Percentiles rank a stretch among this genome's conserved stretches.
These are phyloP conservation scores for Pecoramyces ruminantium DNA, from an alignment of 192 early-diverging fungal genomes.

Conservation along the genomic window DNA sequence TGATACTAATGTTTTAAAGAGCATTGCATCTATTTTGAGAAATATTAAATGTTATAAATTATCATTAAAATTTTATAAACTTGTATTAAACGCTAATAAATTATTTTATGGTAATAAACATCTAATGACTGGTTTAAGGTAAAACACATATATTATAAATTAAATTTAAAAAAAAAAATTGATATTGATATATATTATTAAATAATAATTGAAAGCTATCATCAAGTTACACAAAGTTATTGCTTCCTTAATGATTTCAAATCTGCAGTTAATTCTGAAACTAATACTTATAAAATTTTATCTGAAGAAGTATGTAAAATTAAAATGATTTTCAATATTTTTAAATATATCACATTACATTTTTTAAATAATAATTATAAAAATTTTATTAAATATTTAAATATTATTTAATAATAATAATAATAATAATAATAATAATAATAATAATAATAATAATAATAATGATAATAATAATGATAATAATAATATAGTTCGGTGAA, in stretches of 20 bases:
- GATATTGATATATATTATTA: too few relatives aligned
- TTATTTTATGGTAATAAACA: neutral
- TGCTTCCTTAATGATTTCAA: neutral
- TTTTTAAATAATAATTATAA: too few relatives aligned
- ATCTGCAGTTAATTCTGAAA: neutral
- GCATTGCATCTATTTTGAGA: neutral
- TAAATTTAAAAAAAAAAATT: too few relatives aligned
- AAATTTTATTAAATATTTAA: too few relatives aligned
- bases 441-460: too few relatives aligned
- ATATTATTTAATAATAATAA: too few relatives aligned
- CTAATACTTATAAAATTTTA: neutral
- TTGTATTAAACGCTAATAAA: neutral
- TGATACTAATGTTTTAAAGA: neutral
- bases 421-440: too few relatives aligned
- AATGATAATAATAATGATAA: too few relatives aligned
- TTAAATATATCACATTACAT: too few relatives aligned
- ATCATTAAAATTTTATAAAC: neutral
- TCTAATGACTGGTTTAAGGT: neutral
- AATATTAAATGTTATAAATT: neutral
- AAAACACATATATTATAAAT: neutral
- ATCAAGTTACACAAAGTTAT: neutral
- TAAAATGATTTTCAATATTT: too few relatives aligned
- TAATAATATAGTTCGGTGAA: neutral
- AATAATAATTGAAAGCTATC: neutral
- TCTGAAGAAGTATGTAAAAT: neutral